These are phyloP conservation scores for Calonectria leucothoes DNA, from an alignment of 2,329 filamentous ascomycete genomes.

Conservation along the genomic window DNA sequence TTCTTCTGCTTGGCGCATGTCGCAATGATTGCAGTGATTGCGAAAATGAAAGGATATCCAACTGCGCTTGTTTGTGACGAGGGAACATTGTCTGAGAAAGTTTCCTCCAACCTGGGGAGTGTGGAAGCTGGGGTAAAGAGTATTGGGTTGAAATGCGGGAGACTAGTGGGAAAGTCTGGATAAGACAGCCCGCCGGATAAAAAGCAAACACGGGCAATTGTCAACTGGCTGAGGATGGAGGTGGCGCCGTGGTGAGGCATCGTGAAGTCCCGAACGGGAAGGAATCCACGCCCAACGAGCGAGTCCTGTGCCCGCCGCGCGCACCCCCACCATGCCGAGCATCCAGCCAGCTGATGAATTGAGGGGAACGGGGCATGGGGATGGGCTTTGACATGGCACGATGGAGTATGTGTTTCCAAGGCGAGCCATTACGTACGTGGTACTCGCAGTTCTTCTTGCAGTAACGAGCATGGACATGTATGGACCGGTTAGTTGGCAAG, in stretches of 20 bases:
- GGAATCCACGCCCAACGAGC: slow-evolving; percentile 30
- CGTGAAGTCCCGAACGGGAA: slow-evolving; percentile 35
- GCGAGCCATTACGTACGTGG: slow-evolving; percentile 40
- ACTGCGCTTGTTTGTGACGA: neutral
- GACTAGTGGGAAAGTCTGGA: slow-evolving; percentile 19
- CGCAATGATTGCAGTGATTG: slow-evolving; percentile 17
- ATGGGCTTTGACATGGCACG: slow-evolving; percentile 36
- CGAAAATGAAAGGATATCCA: slow-evolving; percentile 22
- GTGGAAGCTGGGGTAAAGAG: slow-evolving; percentile 40
- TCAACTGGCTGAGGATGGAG: slow-evolving; percentile 21
- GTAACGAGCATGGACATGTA: neutral
- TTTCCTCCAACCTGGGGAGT: slow-evolving; percentile 31
- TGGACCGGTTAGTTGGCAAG: neutral
- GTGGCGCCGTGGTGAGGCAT: slow-evolving; percentile 36
- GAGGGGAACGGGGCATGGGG: slow-evolving; percentile 31
- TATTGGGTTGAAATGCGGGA: slow-evolving; percentile 22
- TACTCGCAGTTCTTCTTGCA: slow-evolving; percentile 20
- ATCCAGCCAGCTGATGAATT: slow-evolving; percentile 31
- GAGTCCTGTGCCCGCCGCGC: slow-evolving; percentile 18
- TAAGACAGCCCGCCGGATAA: slow-evolving; percentile 26
- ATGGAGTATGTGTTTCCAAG: slow-evolving; percentile 30
- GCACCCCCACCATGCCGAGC: slow-evolving; percentile 33
- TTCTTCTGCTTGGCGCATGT: slow-evolving; percentile 8
- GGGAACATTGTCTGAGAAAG: neutral
- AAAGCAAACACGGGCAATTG: slow-evolving; percentile 25